Conservation (phyloP, 1,284 basidiomycete species). For the Malassezia pachydermatis region DNA sequence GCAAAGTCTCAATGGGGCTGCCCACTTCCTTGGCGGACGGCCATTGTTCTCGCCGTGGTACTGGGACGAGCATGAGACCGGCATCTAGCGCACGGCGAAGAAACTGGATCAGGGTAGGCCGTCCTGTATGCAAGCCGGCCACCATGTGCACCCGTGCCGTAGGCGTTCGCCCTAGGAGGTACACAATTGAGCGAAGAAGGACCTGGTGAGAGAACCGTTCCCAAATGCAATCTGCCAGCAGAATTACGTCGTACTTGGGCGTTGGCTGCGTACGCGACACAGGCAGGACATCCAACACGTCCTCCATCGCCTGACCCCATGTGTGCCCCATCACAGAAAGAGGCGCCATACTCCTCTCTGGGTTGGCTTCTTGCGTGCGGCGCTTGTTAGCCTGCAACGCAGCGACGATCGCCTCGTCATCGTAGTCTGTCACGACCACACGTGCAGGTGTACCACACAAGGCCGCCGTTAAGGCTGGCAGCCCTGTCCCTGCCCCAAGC, state of each 20-base stretch:
- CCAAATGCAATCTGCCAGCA: slow-evolving; percentile 46
- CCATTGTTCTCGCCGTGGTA: slow-evolving; percentile 16
- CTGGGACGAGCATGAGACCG: slow-evolving; percentile 24
- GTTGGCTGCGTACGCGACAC: background rate
- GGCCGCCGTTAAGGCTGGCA: slow-evolving; percentile 36
- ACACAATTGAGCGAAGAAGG: slow-evolving; percentile 29
- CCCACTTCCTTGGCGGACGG: background rate
- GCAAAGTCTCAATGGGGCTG: background rate
- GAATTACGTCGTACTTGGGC: slow-evolving; percentile 24
- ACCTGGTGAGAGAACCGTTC: slow-evolving; percentile 39
- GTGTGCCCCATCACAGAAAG: slow-evolving; percentile 32
- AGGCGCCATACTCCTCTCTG: background rate
- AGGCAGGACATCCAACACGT: slow-evolving; percentile 33
- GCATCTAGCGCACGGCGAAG: slow-evolving; percentile 24
- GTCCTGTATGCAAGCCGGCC: slow-evolving; percentile 40
- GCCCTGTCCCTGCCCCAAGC: slow-evolving; percentile 37
- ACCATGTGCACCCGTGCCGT: slow-evolving; percentile 35
- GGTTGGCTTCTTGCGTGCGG: slow-evolving; percentile 13
- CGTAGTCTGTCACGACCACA: slow-evolving; percentile 42
- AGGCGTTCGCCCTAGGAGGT: slow-evolving; percentile 15
- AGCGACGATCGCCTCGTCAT: slow-evolving; percentile 32
- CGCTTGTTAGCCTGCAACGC: slow-evolving; percentile 31
- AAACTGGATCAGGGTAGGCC: slow-evolving; percentile 34
- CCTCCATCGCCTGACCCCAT: slow-evolving; percentile 36
- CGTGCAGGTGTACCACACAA: slow-evolving; percentile 10